phyloP scores from a whole-genome alignment of 257 asterid genomes.

The Asclepias syriaca region DNA sequence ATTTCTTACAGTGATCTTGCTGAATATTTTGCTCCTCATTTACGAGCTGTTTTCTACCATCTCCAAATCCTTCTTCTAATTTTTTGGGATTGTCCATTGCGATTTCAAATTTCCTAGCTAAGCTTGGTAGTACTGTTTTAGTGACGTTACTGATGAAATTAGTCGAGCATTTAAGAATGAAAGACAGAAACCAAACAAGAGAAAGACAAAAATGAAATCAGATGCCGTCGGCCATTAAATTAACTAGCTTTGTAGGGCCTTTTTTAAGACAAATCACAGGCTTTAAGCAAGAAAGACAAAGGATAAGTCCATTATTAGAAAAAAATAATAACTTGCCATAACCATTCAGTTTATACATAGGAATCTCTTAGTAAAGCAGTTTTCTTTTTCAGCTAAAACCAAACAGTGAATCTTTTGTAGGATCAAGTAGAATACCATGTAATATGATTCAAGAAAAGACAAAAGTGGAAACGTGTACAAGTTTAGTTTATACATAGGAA shows the following conservation, averaged over 20 bases:
- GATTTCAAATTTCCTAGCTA: background rate
- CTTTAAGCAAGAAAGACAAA: background rate
- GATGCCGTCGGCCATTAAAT: constrained; percentile 38
- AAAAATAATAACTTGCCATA: background rate
- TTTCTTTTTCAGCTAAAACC: too few species aligned
- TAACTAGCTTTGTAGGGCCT: constrained; percentile 7
- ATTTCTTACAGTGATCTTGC: constrained; percentile 8
- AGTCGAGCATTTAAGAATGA: background rate
- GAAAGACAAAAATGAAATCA: constrained; percentile 20
- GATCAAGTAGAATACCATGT: too few species aligned
- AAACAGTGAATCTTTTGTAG: background rate
- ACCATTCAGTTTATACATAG: background rate
- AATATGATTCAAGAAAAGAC: too few species aligned
- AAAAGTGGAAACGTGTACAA: background rate
- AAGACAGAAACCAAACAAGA: background rate
- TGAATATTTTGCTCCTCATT: constrained; percentile 12
- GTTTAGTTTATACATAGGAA: too few species aligned
- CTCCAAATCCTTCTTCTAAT: constrained; percentile 47
- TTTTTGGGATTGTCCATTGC: constrained; percentile 43
- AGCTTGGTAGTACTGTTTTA: background rate
- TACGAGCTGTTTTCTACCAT: constrained; percentile 3
- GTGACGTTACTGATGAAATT: background rate
- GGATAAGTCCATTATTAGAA: background rate
- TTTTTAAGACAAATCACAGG: constrained; percentile 18
- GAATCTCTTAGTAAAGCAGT: background rate